These are phyloP conservation scores for Tuber borchii DNA, from an alignment of 495 filamentous ascomycete genomes.

Conservation along the genomic window DNA sequence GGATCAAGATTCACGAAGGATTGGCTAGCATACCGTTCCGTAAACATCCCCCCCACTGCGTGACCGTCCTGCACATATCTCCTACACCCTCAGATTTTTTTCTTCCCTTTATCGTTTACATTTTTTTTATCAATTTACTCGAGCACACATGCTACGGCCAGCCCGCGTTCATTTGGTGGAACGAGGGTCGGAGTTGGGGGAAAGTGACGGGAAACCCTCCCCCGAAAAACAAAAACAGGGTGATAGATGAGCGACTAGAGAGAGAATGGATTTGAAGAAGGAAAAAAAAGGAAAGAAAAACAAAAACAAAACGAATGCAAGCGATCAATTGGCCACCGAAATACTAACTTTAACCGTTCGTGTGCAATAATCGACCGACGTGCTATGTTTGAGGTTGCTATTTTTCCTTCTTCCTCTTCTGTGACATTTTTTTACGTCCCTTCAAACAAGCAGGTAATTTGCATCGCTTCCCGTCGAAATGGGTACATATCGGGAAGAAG, in stretches of 20 bases:
- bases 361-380: slow-evolving; percentile 29
- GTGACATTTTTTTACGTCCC: slow-evolving; percentile 28
- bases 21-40: slow-evolving; percentile 12
- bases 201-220: not conserved
- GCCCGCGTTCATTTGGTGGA: slow-evolving; percentile 32
- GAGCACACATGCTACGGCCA: slow-evolving; percentile 23
- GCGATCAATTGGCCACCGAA: slow-evolving; percentile 28
- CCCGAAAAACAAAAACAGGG: not conserved
- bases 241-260: not conserved
- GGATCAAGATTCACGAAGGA: slow-evolving; percentile 20
- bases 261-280: not conserved
- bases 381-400: slow-evolving; percentile 28
- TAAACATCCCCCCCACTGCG: slow-evolving; percentile 20
- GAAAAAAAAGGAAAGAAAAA: not conserved
- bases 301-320: slow-evolving; percentile 22
- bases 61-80: slow-evolving; percentile 16
- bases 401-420: slow-evolving; percentile 23
- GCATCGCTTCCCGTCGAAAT: not conserved
- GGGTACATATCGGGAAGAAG: slow-evolving; percentile 3
- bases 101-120: slow-evolving; percentile 26
- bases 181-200: slow-evolving; percentile 22
- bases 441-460: slow-evolving; percentile 37
- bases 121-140: slow-evolving; percentile 36
- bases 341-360: slow-evolving; percentile 32
- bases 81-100: slow-evolving; percentile 33